phyloP scores from a whole-genome alignment of 495 filamentous ascomycete species.

The Clavariopsis aquatica region DNA sequence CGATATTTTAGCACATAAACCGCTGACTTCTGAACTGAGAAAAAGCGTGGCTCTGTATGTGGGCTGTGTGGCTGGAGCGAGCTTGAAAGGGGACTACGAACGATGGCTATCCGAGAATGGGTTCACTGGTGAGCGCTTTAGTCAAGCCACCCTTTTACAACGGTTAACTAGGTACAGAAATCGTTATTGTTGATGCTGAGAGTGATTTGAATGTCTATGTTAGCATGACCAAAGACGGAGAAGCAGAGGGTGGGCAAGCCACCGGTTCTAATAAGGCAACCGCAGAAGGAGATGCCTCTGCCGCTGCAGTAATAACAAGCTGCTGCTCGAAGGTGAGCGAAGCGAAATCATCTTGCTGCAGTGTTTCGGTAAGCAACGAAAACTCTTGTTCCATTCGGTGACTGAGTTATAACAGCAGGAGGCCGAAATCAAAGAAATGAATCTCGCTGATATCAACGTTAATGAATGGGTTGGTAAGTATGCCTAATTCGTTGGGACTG shows the following conservation, averaged over 20 bases:
- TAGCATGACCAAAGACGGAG: slow-evolving; percentile 30
- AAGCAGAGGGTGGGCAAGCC: background rate
- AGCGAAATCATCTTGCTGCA: background rate
- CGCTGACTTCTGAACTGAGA: slow-evolving; percentile 53
- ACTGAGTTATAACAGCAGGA: background rate
- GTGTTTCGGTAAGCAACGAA: background rate
- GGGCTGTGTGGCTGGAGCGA: slow-evolving; percentile 64
- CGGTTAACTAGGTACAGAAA: slow-evolving; percentile 43
- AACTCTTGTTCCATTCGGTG: background rate
- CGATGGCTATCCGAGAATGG: slow-evolving; percentile 55
- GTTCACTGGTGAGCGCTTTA: slow-evolving; percentile 52
- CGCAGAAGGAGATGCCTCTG: background rate
- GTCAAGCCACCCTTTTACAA: slow-evolving; percentile 6
- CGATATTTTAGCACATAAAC: slow-evolving; percentile 62
- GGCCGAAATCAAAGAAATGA: slow-evolving; percentile 7
- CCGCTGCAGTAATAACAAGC: background rate
- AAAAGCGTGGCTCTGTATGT: slow-evolving; percentile 57
- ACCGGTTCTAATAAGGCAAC: background rate
- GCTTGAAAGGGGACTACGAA: slow-evolving; percentile 57
- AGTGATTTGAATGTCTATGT: slow-evolving; percentile 63
- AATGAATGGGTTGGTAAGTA: slow-evolving; percentile 58
- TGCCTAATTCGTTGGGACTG: background rate
- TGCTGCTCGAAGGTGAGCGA: background rate
- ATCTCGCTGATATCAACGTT: slow-evolving; percentile 44
- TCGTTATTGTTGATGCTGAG: slow-evolving; percentile 56